Conservation (phyloP, 1,284 basidiomycete species). For the Singerocomus inundabilis region DNA sequence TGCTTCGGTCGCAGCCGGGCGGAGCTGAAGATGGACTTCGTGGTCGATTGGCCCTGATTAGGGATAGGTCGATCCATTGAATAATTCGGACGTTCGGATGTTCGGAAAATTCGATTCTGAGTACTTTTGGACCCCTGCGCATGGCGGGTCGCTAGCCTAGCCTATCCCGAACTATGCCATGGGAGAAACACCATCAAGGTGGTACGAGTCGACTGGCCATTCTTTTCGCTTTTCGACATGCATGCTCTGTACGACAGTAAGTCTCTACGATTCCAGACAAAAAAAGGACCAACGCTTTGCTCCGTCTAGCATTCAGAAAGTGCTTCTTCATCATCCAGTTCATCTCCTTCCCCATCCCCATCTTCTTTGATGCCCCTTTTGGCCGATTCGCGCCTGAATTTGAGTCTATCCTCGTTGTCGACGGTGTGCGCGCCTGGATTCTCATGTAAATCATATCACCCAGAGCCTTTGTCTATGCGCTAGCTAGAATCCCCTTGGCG, state of each 20-base stretch:
- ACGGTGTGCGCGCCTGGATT: slow-evolving; percentile 75
- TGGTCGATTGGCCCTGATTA: too few relatives aligned
- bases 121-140: too few relatives aligned
- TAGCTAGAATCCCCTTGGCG: slow-evolving; percentile 48
- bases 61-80: too few relatives aligned
- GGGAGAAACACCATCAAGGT: too few relatives aligned
- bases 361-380: slow-evolving; percentile 67
- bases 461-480: slow-evolving; percentile 50
- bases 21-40: too few relatives aligned
- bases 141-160: too few relatives aligned
- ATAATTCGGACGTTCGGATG: too few relatives aligned
- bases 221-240: slow-evolving; percentile 1
- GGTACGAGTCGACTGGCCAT: too few relatives aligned
- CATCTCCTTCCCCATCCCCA: slow-evolving; percentile 28
- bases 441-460: slow-evolving; percentile 85
- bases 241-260: slow-evolving; percentile 29
- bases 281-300: neutral
- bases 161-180: too few relatives aligned
- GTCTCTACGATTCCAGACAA: neutral
- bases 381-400: slow-evolving; percentile 65
- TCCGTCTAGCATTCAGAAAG: slow-evolving; percentile 33
- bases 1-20: too few relatives aligned
- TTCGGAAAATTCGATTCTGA: too few relatives aligned
- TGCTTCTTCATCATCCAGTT: slow-evolving; percentile 22
- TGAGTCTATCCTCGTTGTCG: slow-evolving; percentile 48